A percentile compares a stretch with the other conserved stretches of the same genome.
These are phyloP conservation scores for Candida broadrunensis DNA, from an alignment of 805 yeast species.

Conservation along the genomic window DNA sequence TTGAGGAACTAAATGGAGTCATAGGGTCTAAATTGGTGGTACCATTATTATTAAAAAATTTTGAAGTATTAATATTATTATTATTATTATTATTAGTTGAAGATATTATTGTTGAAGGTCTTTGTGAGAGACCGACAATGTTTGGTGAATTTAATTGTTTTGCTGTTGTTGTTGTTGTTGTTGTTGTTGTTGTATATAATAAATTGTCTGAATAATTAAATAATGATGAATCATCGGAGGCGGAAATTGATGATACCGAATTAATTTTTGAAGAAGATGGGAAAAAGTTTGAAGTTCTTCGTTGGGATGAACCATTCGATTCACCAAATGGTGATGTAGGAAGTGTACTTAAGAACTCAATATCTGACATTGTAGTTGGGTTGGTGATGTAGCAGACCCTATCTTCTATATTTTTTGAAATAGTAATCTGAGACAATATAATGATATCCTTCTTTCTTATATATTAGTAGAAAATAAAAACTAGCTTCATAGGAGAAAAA, in stretches of 20 bases:
- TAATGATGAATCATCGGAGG: neutral
- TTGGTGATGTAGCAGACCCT: no score
- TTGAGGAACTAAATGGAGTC: neutral
- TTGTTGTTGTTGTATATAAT: no score
- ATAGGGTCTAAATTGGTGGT: neutral
- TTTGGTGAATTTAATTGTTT: neutral
- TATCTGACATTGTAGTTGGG: neutral
- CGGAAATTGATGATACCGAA: no score
- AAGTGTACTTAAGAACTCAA: neutral
- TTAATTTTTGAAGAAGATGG: neutral
- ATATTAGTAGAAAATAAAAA: no score
- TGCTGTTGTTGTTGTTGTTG: neutral
- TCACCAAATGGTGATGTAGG: neutral
- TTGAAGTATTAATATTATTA: neutral
- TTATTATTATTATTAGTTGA: neutral
- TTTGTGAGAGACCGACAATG: neutral
- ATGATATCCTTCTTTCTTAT: no score
- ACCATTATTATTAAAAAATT: neutral
- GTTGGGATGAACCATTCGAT: neutral
- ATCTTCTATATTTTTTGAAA: no score
- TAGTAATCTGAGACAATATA: no score
- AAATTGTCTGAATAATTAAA: no score
- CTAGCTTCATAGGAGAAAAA: no score
- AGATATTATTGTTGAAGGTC: neutral
- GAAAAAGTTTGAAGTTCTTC: conserved; percentile 8